Evolutionary conservation across 2,329 filamentous ascomycete genomes (phyloP).

Genomic region (Colletotrichum noveboracense): DNA sequence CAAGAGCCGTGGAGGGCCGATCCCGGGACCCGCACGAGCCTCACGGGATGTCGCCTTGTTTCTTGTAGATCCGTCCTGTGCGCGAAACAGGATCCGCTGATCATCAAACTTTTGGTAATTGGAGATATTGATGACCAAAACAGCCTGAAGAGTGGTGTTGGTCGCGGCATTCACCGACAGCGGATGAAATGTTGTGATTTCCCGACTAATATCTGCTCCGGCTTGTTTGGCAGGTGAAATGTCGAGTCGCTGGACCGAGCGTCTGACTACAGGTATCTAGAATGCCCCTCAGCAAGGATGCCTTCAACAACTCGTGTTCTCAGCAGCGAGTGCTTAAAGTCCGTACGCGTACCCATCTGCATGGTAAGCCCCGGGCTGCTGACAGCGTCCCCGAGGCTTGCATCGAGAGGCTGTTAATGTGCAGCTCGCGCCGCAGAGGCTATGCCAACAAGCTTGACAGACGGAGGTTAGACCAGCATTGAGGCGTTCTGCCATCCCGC

Average conservation of each 20-base stretch:
- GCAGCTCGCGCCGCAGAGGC: not conserved
- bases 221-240: not conserved
- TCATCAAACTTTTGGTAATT: not conserved
- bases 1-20: not conserved
- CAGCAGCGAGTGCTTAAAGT: not conserved
- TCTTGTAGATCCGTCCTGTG: constrained; percentile 9
- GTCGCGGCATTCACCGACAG: not conserved
- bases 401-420: not conserved
- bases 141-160: not conserved
- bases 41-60: not conserved
- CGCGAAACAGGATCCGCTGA: constrained; percentile 2
- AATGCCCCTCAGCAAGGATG: not conserved
- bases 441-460: not conserved
- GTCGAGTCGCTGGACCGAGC: not conserved
- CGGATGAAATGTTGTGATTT: not conserved
- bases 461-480: not conserved
- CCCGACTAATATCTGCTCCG: not conserved
- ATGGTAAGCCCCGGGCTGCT: not conserved
- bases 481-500: not conserved
- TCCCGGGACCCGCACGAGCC: constrained; percentile 7
- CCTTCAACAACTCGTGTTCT: not conserved
- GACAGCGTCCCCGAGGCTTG: not conserved
- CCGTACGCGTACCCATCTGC: not conserved
- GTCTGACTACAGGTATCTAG: not conserved
- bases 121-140: not conserved